Evolutionary conservation across 2,329 filamentous ascomycete genomes (phyloP), one percentile per base, ranked within the genome.

Genomic region (Orbilia javanica): DNA sequence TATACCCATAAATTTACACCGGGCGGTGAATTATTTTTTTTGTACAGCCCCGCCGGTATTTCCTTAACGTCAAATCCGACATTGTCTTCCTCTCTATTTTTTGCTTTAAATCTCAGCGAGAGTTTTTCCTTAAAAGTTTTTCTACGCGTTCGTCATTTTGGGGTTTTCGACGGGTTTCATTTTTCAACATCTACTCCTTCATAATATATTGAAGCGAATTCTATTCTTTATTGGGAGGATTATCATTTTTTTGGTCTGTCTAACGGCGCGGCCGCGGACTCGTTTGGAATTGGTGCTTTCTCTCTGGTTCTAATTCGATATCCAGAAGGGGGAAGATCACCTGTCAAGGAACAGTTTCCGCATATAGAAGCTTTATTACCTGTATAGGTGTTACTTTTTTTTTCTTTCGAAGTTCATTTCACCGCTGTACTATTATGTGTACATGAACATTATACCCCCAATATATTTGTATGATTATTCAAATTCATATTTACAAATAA

Each of bases 351-450:
- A 60, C 10, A 53, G 42, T 62, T 66, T 57, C 50, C 36, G 34
- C 39, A 48, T n/a, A 71, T 66, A 66, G 65, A 62, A 25, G 20
- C 50, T 62, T 25, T 27, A 65, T 60, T 53, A 48, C 46, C 71
- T 63, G 22, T 22, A 46, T 53, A 20, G 34, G 55, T 25, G 46
- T 55, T 27, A 39, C 53, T 31, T 53, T 29, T 27, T 53, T 34
- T 1, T 20, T 36, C 8, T 13, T 18, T 8, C 10, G 5, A 42
- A 66, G 48, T 57, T 57, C 29, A 57, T 63, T 70, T 62, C 52
- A 34, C 62, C 53, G 53, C 50, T 78, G 74, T 78, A 78, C 63
- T 66, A 78, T 63, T 78, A 78, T 60, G 67, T 78, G 74, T 72
- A 64, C 62, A 72, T 63, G 67, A 72, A 67, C 74, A 34, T 48